These are phyloP conservation scores for Leccinum pallidistipes DNA, from an alignment of 1,284 basidiomycete genomes.

Conservation along the genomic window DNA sequence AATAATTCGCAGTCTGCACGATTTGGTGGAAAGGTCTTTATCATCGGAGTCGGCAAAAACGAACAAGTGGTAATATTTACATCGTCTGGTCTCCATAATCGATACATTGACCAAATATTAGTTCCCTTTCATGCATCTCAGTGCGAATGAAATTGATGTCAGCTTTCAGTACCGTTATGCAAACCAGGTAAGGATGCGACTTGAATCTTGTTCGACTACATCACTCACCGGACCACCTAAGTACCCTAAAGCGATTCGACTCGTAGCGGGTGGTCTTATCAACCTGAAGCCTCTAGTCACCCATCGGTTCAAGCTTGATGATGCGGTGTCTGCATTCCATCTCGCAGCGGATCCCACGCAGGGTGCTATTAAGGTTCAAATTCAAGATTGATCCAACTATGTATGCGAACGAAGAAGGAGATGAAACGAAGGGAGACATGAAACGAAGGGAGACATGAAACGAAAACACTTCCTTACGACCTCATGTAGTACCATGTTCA, in stretches of 20 bases:
- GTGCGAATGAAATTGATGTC: constrained; percentile 64
- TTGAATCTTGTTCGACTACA: neutral
- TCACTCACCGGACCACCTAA: constrained; percentile 20
- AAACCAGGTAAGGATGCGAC: constrained; percentile 44
- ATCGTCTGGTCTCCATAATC: neutral
- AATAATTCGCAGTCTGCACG: constrained; percentile 43
- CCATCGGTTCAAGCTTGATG: constrained; percentile 76
- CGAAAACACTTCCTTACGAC: neutral
- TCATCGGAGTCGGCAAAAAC: constrained; percentile 63
- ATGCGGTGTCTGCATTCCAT: constrained; percentile 79
- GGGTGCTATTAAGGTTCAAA: constrained; percentile 68
- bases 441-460: neutral
- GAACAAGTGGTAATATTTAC: constrained; percentile 46
- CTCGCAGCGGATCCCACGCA: constrained; percentile 67
- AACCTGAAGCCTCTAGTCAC: constrained; percentile 82
- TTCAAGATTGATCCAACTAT: constrained; percentile 42
- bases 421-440: too few species aligned
- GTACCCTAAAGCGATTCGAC: constrained; percentile 82
- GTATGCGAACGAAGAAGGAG: neutral
- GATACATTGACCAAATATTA: constrained; percentile 22
- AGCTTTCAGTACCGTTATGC: constrained; percentile 66
- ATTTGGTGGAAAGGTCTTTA: constrained; percentile 64
- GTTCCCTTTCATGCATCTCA: constrained; percentile 71
- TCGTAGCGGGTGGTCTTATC: constrained; percentile 72
- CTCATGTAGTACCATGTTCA: neutral